Conservation (phyloP, 169 alveolate species). For the Plasmodium relictum region DNA sequence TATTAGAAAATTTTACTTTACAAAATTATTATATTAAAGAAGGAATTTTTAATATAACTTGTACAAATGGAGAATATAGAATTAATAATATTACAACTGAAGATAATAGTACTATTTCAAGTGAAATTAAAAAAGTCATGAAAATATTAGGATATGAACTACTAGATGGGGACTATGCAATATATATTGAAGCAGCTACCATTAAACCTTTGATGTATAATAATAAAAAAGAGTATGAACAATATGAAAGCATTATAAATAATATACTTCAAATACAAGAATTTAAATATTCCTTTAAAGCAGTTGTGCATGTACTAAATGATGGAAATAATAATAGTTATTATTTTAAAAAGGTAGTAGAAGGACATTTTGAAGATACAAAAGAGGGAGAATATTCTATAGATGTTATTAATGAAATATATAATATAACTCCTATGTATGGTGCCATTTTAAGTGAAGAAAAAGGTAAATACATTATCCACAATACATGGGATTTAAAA, state of each 20-base stretch:
- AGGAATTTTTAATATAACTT: too few relatives aligned
- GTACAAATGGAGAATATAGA: neutral
- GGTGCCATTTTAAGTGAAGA: constrained; percentile 13
- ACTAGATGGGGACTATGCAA: neutral
- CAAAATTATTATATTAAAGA: too few relatives aligned
- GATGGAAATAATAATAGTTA: constrained; percentile 20
- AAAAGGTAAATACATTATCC: neutral
- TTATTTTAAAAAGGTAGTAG: constrained; percentile 1
- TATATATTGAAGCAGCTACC: neutral
- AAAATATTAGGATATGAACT: constrained; percentile 16
- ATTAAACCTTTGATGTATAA: neutral
- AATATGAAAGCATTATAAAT: neutral
- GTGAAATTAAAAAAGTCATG: constrained; percentile 14
- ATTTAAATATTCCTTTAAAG: neutral
- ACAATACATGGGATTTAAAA: constrained; percentile 16
- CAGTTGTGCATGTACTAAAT: neutral
- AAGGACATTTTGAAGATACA: constrained; percentile 7
- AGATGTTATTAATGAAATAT: constrained; percentile 19
- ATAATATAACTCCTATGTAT: neutral
- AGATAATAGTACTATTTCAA: neutral
- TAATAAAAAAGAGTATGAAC: neutral
- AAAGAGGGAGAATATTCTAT: constrained; percentile 7
- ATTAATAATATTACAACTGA: neutral
- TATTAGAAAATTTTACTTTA: too few relatives aligned
- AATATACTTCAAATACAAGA: neutral